Conservation (phyloP, 768 basidiomycete genomes). For the Hericium coralloides region DNA sequence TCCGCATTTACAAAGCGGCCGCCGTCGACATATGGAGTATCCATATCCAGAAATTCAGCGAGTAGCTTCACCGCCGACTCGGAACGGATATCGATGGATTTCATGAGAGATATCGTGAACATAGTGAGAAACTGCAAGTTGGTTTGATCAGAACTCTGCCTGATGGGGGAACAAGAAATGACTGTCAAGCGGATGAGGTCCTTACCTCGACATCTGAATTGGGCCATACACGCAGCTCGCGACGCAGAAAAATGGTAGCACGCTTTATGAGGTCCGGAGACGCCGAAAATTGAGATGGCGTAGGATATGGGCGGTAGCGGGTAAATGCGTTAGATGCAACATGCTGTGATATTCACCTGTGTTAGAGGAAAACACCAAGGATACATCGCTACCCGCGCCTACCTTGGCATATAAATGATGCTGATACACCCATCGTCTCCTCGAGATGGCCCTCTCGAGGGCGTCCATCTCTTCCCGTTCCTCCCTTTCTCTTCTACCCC, state of each 20-base stretch:
- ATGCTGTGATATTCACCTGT: constrained; percentile 42
- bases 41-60: constrained; percentile 84
- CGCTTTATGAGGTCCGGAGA: constrained; percentile 68
- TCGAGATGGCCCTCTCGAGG: constrained; percentile 65
- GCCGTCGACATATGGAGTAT: constrained; percentile 46
- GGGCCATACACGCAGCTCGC: constrained; percentile 84
- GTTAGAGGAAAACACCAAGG: too few relatives aligned
- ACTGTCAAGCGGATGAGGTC: constrained; percentile 1
- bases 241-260: constrained; percentile 71
- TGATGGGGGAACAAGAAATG: neutral
- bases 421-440: constrained; percentile 72
- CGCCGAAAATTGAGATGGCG: constrained; percentile 72
- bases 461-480: constrained; percentile 55
- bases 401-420: constrained; percentile 84
- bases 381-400: constrained; percentile 12
- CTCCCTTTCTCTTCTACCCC: constrained; percentile 45
- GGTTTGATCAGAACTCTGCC: constrained; percentile 11
- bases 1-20: constrained; percentile 66
- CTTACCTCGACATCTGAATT: constrained; percentile 83
- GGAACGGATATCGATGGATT: constrained; percentile 86
- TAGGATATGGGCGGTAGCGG: constrained; percentile 85
- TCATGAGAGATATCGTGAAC: constrained; percentile 85
- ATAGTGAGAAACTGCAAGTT: constrained; percentile 70
- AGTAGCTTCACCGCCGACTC: constrained; percentile 79
- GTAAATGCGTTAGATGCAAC: constrained; percentile 84